Evolutionary conservation across 768 basidiomycete genomes (phyloP).

Genomic region (Lactifluus pinguis): DNA sequence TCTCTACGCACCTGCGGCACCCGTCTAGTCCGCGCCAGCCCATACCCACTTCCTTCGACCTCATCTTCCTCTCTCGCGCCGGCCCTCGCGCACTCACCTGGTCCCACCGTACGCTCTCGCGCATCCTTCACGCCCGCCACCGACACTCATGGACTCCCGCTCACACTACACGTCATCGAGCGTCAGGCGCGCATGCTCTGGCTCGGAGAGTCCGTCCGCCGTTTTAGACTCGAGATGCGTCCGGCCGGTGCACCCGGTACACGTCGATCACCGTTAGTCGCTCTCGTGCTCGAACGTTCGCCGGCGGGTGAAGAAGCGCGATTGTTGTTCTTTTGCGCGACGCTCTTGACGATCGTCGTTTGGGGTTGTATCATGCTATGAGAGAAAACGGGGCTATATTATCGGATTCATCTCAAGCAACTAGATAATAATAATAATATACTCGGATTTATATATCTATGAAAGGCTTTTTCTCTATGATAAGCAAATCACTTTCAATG

Average conservation of each 20-base stretch:
- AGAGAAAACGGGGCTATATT: neutral
- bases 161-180: slow-evolving; percentile 14
- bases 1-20: slow-evolving; percentile 48
- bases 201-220: neutral
- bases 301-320: slow-evolving; percentile 18
- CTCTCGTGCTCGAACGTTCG: slow-evolving; percentile 13
- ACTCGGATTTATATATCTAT: too few species aligned
- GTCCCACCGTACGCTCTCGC: neutral
- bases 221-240: slow-evolving; percentile 9
- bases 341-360: slow-evolving; percentile 6
- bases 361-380: slow-evolving; percentile 9
- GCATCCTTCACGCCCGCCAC: slow-evolving; percentile 13
- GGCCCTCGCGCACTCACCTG: slow-evolving; percentile 24
- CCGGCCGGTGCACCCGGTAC: slow-evolving; percentile 12
- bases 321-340: slow-evolving; percentile 7
- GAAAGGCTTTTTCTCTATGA: too few species aligned
- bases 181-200: neutral
- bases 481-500: too few species aligned
- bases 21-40: slow-evolving; percentile 56
- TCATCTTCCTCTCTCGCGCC: slow-evolving; percentile 52
- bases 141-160: slow-evolving; percentile 16
- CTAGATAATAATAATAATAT: too few species aligned
- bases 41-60: slow-evolving; percentile 53
- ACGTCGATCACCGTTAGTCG: slow-evolving; percentile 1
- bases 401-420: too few species aligned